Evolutionary conservation across 2,329 filamentous ascomycete genomes (phyloP), one percentile per base, ranked within the genome.

Genomic region (Pseudogymnoascus verrucosus): DNA sequence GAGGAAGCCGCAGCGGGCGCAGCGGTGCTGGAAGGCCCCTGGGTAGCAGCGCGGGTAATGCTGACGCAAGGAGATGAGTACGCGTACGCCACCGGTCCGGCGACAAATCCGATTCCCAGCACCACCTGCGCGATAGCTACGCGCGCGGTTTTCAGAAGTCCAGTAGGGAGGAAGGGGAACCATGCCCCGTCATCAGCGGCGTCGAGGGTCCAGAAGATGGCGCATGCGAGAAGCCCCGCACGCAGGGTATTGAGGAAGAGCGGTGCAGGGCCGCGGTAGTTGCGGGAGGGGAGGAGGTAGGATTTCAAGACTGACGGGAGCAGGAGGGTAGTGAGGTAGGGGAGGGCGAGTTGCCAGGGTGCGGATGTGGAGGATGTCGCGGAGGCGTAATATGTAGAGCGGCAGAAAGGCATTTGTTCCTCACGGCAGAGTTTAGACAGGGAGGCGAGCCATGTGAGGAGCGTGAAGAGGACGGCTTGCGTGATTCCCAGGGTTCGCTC

Each of bases 401-500:
- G 86, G 79, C 95, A 99, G 77, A 89, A 96, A 0, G 95, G 95
- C 91, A 98, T 97, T 77, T 99, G 95, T 77, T 99, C 95, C 75
- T 99, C 95, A 64, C 95, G 89, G 74, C 95, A 99, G 19, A 99
- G 86, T 68, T 92, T 90, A 8, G 95, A 97, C 68, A 93, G 87
- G 1, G 93, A 96, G 0, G 92, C 89, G 2, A 93, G 63, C 62
- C 93, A 87, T 12, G 88, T 89, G 11, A 98, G 82, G 4, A 91
- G 73, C 64, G 95, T 80, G 72, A 99, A 98, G 1, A 91, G 79
- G 19, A 93, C 74, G 0, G 95, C 95, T 73, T 99, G 93, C 70
- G 93, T 93, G 26, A 91, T 81, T 23, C 89, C 92, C 57, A 96
- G 77, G 67, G 92, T 87, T 14, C 90, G 85, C 37, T 39, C 37